Conservation (phyloP, 139 green algal species). For the Micromonas pusilla region DNA sequence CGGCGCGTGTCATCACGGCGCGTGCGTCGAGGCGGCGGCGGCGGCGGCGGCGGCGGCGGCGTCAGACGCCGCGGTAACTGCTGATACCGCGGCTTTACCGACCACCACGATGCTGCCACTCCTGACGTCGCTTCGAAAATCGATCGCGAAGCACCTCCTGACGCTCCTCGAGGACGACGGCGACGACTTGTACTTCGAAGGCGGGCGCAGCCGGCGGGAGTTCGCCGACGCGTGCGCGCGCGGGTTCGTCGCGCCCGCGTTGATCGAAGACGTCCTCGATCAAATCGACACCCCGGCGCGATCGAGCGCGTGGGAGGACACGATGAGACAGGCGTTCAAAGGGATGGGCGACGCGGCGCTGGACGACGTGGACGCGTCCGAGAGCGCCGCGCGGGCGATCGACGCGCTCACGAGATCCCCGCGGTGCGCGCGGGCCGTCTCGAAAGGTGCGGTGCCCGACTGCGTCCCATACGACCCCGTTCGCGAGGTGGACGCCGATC, state of each 20-base stretch:
- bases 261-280: neutral
- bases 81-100: neutral
- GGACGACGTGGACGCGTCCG: neutral
- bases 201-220: neutral
- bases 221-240: neutral
- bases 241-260: neutral
- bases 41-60: too few species aligned
- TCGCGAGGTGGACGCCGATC: too few species aligned
- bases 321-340: neutral
- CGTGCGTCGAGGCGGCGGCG: too few species aligned
- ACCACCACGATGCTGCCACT: neutral
- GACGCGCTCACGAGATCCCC: neutral
- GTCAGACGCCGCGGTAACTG: too few species aligned
- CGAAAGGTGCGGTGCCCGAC: too few species aligned
- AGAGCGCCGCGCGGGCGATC: neutral
- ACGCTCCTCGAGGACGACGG: neutral
- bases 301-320: neutral
- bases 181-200: slow-evolving; percentile 1
- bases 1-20: too few species aligned
- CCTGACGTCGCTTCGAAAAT: neutral
- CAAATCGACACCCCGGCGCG: neutral
- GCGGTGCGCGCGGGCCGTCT: neutral
- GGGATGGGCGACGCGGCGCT: neutral
- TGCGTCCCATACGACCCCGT: too few species aligned
- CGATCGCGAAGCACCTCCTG: neutral